Evolutionary conservation across 2,329 filamentous ascomycete species (phyloP), one percentile per base, ranked within the genome.

Genomic region (Blastomyces percursus): DNA sequence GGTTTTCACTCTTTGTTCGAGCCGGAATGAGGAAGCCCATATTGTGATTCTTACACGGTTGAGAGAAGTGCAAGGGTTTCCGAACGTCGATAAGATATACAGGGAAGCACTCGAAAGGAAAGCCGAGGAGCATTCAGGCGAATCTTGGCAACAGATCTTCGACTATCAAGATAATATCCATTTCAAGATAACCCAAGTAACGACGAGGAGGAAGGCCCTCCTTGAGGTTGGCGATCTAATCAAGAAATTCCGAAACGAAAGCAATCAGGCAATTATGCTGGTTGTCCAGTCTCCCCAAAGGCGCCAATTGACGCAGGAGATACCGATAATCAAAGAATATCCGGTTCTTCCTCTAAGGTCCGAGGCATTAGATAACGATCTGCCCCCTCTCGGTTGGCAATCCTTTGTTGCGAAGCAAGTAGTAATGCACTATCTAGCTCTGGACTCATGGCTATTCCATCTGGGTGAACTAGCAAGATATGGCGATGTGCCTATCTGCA

Each of bases 311-410:
- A 81, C 91, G 14, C 90, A 96, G 66, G 91, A 96, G 66, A 84
- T 99, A 35, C 89, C 93, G 0, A 83, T 89, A 1, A 78, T 97
- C 24, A 88, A 86, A 61, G 92, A 96, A 46, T 88, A 96, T 67
- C 94, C 94, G 0, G 83, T 93, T 16, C 77, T 99, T 54, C 84
- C 89, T 0, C 81, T 99, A 57, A 88, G 88, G 69, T 88, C 90
- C 64, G 91, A 97, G 69, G 83, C 88, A 32, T 84, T 87, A 0
- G 95, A 99, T 71, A 91, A 89, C 73, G 88, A 91, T 46, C 80
- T 97, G 4, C 94, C 94, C 11, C 91, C 93, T 0, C 81, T 99
- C 19, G 92, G 91, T 1, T 99, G 94, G 94, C 94, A 97, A 73
- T 81, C 86, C 0, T 92, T 96, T 64, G 86, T 95, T 63, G 90